These are phyloP conservation scores for Rhodotorula sp. DNA, from an alignment of 1,284 basidiomycete species.

Conservation along the genomic window DNA sequence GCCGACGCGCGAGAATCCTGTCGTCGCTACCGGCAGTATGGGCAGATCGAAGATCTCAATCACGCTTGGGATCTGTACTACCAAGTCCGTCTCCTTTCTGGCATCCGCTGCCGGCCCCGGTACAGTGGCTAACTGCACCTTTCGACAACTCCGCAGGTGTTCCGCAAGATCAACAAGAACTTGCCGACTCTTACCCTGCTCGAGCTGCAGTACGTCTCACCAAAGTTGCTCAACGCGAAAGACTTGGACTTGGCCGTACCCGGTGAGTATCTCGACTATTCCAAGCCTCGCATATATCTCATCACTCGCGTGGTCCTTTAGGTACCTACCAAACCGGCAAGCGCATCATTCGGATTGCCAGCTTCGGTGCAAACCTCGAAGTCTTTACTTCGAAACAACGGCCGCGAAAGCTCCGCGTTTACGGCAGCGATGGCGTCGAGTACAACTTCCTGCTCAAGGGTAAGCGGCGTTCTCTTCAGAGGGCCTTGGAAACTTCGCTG, in stretches of 20 bases:
- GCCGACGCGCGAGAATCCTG: constrained; percentile 93
- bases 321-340: constrained; percentile 85
- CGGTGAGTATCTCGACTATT: constrained; percentile 49
- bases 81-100: constrained; percentile 55
- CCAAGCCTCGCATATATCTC: background rate
- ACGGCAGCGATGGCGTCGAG: constrained; percentile 88
- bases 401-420: constrained; percentile 81
- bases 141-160: constrained; percentile 61
- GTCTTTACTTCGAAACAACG: constrained; percentile 99
- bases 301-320: background rate
- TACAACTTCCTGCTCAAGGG: constrained; percentile 94
- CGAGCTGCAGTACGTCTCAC: constrained; percentile 97
- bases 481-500: background rate
- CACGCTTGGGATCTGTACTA: constrained; percentile 99
- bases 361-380: constrained; percentile 79
- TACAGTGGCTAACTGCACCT: background rate
- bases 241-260: constrained; percentile 93
- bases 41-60: constrained; percentile 86
- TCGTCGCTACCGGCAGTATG: constrained; percentile 77
- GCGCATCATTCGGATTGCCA: constrained; percentile 75
- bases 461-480: constrained; percentile 41
- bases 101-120: background rate
- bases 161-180: constrained; percentile 95
- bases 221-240: constrained; percentile 80
- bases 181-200: constrained; percentile 84